Percentiles rank a stretch among this genome's conserved stretches.
Conservation (phyloP, 83 land plant genomes). For the Picea mariana region DNA sequence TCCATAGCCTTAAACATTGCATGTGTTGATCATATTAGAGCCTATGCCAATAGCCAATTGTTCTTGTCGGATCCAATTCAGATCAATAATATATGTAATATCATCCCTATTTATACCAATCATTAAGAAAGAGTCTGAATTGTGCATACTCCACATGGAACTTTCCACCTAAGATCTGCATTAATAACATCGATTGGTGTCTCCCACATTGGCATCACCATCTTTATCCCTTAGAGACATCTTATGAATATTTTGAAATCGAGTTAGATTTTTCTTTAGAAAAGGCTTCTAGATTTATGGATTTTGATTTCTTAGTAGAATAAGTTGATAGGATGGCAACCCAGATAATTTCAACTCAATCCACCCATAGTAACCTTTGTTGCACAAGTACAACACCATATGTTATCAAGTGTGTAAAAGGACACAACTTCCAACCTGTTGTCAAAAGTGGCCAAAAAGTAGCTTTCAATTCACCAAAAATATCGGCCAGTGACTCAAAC, state of each 20-base stretch:
- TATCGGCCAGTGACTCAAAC: constrained; percentile 70
- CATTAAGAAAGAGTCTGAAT: background rate
- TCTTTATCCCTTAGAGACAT: background rate
- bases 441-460: constrained; percentile 87
- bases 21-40: no score
- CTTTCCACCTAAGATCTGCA: background rate
- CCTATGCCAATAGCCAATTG: no score
- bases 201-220: background rate
- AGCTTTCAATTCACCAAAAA: constrained; percentile 61
- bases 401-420: constrained; percentile 92
- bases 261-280: constrained; percentile 16
- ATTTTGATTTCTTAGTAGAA: constrained; percentile 73
- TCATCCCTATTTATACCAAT: background rate
- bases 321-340: constrained; percentile 93
- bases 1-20: no score
- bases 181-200: background rate
- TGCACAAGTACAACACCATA: constrained; percentile 92
- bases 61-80: no score
- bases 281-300: constrained; percentile 41
- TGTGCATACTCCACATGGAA: background rate
- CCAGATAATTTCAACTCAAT: constrained; percentile 93
- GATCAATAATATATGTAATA: background rate
- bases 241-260: background rate
- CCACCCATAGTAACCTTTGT: constrained; percentile 95
- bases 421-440: constrained; percentile 99